A percentile compares a stretch with the other conserved stretches of the same genome.
Conservation (phyloP, 129 eudicot species). For the Sambucus nigra region DNA sequence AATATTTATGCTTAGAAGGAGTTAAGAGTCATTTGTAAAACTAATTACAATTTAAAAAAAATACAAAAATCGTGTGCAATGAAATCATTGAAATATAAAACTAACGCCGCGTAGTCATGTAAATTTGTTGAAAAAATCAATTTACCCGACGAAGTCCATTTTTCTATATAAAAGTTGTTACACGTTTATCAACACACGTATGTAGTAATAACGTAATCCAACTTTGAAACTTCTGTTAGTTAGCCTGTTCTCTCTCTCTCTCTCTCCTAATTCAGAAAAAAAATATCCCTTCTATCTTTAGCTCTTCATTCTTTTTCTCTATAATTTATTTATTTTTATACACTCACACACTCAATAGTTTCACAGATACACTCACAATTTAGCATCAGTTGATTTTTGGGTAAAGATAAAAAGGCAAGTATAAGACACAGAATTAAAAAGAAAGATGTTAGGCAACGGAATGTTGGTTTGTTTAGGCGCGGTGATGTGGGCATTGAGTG, state of each 20-base stretch:
- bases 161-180: no score
- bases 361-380: conserved; percentile 4
- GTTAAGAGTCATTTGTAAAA: no score
- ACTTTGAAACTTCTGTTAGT: conserved; percentile 4
- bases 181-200: no score
- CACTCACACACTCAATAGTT: no score
- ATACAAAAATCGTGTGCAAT: no score
- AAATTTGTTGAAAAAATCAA: no score
- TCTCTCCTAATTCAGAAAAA: background rate
- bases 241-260: background rate
- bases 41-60: no score
- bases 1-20: no score
- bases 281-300: background rate
- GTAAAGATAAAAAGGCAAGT: conserved; percentile 7
- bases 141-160: no score
- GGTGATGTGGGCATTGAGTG: conserved; percentile 15
- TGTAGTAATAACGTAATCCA: conserved; percentile 11
- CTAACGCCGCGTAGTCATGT: no score
- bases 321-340: conserved; percentile 2
- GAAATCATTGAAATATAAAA: no score
- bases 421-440: no score
- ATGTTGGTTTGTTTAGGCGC: conserved; percentile 3
- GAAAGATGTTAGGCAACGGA: background rate
- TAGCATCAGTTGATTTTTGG: conserved; percentile 1
- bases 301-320: conserved; percentile 2